Base-by-base conservation (phyloP, 257 asterid genomes). In the Solanum habrochaites region DNA sequence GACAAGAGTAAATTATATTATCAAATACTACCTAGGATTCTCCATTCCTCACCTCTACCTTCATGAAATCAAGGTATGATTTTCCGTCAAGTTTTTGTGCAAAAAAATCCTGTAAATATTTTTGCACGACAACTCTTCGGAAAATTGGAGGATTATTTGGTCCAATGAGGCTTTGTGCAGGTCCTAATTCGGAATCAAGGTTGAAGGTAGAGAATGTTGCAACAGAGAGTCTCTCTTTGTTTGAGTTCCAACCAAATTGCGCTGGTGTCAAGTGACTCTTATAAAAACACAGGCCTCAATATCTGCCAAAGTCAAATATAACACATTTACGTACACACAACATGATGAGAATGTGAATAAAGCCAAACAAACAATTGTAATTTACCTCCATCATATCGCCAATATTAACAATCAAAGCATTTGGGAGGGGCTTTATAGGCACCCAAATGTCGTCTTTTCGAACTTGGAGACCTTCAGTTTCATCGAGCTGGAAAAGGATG, bases 311-410 rank as follows among this genome's bases (percentile, higher is more conserved):
- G 37, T 77, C 4, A 35, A 23, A 43, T 7, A 45, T 7, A 45
- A 42, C 13, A 60, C 64, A 83, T 31, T 31, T 31, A 31, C 31
- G 31, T 31, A 31, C 31, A 31, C 31, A 31, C 31, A 31, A 31
- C 31, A 31, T 31, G 31, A 31, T 31, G 31, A 31, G 31, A 31
- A 31, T 31, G 31, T 31, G 31, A 31, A 31, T 31, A 31, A 31
- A 31, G 2, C 31, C 31, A 2, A 31, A 31, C 31, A 31, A 31
- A 31, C 31, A n/a, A 31, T 31, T 31, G 31, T 31, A 31, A 31
- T 32, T 64, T 82, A 91, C 96, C 96, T 92, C 96, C 90, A 93
- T 77, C 15, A 91, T 88, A 72, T 92, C 96, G 29, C 96, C 96
- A 87, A 93, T 82, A 78, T 93, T 93, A 86, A 91, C 90, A 7